Evolutionary conservation across 306 rosid genomes (phyloP), one percentile per base, ranked within the genome.

Genomic region (Hippophae rhamnoides): DNA sequence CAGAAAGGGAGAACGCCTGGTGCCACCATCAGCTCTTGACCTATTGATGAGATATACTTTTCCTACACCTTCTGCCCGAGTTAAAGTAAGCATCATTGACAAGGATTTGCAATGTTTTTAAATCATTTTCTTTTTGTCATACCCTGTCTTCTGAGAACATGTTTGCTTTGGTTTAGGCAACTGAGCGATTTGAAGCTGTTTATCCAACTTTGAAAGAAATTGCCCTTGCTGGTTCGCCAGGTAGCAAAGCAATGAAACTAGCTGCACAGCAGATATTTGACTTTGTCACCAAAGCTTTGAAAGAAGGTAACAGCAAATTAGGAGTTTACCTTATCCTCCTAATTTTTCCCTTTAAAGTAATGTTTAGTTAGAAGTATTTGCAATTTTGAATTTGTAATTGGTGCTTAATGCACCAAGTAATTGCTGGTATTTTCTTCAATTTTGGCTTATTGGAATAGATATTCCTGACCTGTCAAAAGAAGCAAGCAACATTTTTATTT

Each of bases 231-330:
- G 97, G 95, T 58, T 68, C 95, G 72, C 71, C 76, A 6, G 89
- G 94, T 54, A 90, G 97, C 76, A 90, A 84, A 74, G 84, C 90
- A 66, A 76, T 82, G 95, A 90, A 78, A 62, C 94, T 82, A 71
- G 82, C 67, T 60, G 64, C 87, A n/a, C 84, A 73, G 77, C 90
- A 87, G 78, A 84, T 83, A 60, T 75, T 84, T 31, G 76, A 44
- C 57, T 82, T 81, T 71, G 83, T 82, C 38, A 54, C 66, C 69
- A 79, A 43, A 66, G 86, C 86, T 59, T 80, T 83, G n/a, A 85
- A 83, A 79, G 94, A 87, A 77, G 76, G 95, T 84, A 79, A 23
- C 70, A n/a, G 41, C 18, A 67, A 44, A 46, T 41, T 25, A 38
- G 25, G 52, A 13, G n/a, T 40, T 67, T 42, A 0, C 41, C 38